phyloP scores from a whole-genome alignment of 2,329 filamentous ascomycete species.

The Xylaria sp. region DNA sequence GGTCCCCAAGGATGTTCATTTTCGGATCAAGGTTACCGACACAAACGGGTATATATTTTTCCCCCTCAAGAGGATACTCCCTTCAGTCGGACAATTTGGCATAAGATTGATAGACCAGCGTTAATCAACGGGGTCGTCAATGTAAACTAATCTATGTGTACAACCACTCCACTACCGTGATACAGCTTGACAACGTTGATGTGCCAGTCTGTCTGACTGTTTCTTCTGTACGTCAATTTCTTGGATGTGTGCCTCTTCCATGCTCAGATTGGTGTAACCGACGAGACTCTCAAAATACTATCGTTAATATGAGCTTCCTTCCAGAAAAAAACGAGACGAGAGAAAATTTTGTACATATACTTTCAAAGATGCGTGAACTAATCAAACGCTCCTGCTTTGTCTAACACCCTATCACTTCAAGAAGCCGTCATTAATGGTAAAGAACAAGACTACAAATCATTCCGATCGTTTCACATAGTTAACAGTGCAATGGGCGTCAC shows the following conservation, averaged over 20 bases:
- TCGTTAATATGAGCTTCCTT: no score
- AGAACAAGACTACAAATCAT: no score
- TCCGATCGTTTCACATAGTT: no score
- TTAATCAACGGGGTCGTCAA: neutral
- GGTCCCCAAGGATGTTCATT: neutral
- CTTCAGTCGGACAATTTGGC: neutral
- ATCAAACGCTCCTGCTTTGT: no score
- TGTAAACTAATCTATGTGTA: conserved; percentile 16
- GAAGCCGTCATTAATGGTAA: no score
- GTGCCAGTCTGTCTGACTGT: neutral
- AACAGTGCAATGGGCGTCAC: no score
- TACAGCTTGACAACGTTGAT: neutral
- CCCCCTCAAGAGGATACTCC: neutral
- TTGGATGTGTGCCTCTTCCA: neutral
- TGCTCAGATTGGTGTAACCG: no score
- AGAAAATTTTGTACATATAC: no score
- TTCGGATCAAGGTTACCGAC: neutral
- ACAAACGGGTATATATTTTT: conserved; percentile 5
- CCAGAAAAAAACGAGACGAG: no score
- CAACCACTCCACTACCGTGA: neutral
- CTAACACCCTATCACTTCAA: no score
- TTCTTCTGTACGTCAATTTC: neutral
- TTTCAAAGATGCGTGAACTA: no score
- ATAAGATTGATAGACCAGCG: neutral
- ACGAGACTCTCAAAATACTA: no score